Conservation (phyloP, 306 rosid genomes). For the Clitoria ternatea region DNA sequence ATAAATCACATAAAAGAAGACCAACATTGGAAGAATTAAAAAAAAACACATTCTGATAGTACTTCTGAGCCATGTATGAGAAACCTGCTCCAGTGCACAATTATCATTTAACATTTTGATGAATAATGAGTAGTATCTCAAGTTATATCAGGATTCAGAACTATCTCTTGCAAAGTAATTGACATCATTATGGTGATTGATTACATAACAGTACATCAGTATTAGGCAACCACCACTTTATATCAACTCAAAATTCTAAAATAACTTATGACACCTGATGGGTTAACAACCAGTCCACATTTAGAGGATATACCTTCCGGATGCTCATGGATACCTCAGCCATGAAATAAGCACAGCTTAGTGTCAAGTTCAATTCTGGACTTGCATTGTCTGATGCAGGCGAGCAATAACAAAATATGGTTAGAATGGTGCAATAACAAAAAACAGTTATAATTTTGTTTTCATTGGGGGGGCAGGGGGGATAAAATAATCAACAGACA, state of each 20-base stretch:
- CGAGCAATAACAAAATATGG: constrained; percentile 22
- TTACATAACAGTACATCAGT: constrained; percentile 11
- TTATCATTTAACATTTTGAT: neutral
- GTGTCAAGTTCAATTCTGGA: constrained; percentile 69
- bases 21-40: neutral
- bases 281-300: constrained; percentile 8
- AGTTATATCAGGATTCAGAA: constrained; percentile 2
- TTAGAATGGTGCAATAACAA: constrained; percentile 27
- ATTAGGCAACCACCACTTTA: neutral
- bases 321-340: constrained; percentile 94
- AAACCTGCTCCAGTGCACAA: neutral
- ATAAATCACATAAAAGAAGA: neutral
- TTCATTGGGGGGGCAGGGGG: no score
- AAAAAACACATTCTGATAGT: neutral
- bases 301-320: constrained; percentile 61
- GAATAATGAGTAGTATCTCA: neutral
- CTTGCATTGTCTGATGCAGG: constrained; percentile 62
- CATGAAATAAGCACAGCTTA: constrained; percentile 81
- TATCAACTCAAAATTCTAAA: constrained; percentile 14
- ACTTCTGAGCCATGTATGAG: neutral
- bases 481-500: constrained; percentile 3
- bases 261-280: neutral
- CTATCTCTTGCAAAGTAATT: constrained; percentile 4
- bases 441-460: constrained; percentile 16
- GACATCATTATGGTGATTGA: constrained; percentile 1